Base-by-base conservation (phyloP, 2,329 filamentous ascomycete genomes). In the Calonectria hawksworthii region DNA sequence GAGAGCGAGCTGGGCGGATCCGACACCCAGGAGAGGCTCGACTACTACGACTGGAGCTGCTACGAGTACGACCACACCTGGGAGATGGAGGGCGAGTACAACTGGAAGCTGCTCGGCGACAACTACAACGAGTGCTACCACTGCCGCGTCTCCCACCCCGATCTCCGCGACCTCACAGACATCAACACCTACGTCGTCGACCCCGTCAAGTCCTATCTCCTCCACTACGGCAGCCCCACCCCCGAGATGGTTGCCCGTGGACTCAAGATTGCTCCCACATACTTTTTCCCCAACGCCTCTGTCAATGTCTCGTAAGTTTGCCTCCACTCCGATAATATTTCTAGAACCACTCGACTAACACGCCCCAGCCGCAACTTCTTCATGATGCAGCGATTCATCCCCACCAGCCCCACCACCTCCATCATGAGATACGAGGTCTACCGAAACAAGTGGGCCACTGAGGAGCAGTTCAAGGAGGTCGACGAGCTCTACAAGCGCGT, bases 101-200 rank as follows among this genome's bases (percentile, higher is more conserved):
- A 92, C 83, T 92, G 90, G 90, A 92, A 92, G 83, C 88, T 89
- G 4, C 82, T 91, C 21, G 88, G 88, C 16, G 91, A 93, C 79
- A 92, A 93, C 83, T 93, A 92, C 84, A 93, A 93, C 80, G 91
- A 91, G 80, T 92, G 91, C 81, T 93, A 92, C 78, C 90, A 92
- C 84, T 92, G 90, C 84, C 87, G 88, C 44, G 90, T 88, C 0
- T 88, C 90, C 0, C 90, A 92, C 77, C 90, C 91, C 1, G 89
- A 91, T 75, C 89, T 92, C 56, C 86, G 88, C 4, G 85, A 86
- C 36, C 85, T 92, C n/a, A 86, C 90, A 54, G 89, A 92, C 74
- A 86, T 92, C 51, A 86, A 88, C 68, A 87, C 87, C 10, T 92
- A 92, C 83, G 82, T 84, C 41, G 88, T 90, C 32, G 38, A 56